Evolutionary conservation across 305 asterid species (phyloP).

Genomic region (Rubia peregrina): DNA sequence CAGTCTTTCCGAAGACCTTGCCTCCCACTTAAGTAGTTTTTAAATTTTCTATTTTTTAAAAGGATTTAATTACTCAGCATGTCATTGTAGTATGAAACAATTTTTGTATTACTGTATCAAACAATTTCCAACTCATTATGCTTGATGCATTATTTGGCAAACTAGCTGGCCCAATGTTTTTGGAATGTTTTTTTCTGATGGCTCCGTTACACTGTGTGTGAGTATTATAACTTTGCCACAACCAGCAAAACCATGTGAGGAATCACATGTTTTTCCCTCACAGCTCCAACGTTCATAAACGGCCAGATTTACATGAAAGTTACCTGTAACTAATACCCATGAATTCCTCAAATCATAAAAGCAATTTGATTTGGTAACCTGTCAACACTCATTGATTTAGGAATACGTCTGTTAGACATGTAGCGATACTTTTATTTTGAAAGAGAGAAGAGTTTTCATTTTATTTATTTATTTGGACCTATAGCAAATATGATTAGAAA

Average conservation of each 20-base stretch:
- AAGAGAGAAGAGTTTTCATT: not conserved
- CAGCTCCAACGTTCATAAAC: not conserved
- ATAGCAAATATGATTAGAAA: too few species aligned
- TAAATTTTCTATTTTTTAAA: too few species aligned
- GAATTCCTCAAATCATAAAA: not conserved
- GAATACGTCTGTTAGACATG: too few species aligned
- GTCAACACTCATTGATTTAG: not conserved
- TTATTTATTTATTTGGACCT: too few species aligned
- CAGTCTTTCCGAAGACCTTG: too few species aligned
- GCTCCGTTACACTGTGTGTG: not conserved
- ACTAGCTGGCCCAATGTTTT: not conserved
- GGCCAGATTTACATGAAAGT: slow-evolving; percentile 4
- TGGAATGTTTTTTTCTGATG: not conserved
- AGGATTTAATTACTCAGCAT: too few species aligned
- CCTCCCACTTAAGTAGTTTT: too few species aligned
- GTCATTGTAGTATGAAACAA: too few species aligned
- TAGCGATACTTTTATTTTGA: too few species aligned
- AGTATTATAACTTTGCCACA: not conserved
- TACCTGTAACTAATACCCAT: slow-evolving; percentile 6
- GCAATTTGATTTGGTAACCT: not conserved
- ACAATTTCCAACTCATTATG: not conserved
- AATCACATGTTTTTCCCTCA: slow-evolving; percentile 14
- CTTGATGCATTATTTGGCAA: not conserved
- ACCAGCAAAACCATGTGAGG: slow-evolving; percentile 17
- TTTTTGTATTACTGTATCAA: too few species aligned